A percentile compares a stretch with the other conserved stretches of the same genome.
Evolutionary conservation across 768 basidiomycete species (phyloP).

Genomic region (Lentinus brumalis): DNA sequence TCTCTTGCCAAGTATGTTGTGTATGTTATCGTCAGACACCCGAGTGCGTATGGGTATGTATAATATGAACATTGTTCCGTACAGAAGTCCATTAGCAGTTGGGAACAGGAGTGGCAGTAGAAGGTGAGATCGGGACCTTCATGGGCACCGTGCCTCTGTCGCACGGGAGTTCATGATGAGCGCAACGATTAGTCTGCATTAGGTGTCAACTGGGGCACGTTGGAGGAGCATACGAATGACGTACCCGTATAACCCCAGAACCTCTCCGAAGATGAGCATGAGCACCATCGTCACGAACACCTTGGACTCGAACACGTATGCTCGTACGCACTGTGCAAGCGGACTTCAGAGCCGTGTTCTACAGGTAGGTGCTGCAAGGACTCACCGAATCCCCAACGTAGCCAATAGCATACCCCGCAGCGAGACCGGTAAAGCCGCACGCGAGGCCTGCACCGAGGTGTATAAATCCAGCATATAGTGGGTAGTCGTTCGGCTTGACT

Average conservation of each 20-base stretch:
- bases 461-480: conserved; percentile 84
- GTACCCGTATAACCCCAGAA: conserved; percentile 85
- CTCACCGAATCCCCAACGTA: conserved; percentile 90
- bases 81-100: conserved; percentile 2
- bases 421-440: conserved; percentile 88
- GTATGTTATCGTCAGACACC: neutral
- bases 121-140: neutral
- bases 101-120: neutral
- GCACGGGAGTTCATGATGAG: conserved; percentile 89
- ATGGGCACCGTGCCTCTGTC: conserved; percentile 35
- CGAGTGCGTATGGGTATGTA: conserved; percentile 10
- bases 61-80: conserved; percentile 6
- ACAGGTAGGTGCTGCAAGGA: conserved; percentile 7
- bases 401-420: conserved; percentile 95
- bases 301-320: conserved; percentile 87
- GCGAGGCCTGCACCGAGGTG: conserved; percentile 92
- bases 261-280: conserved; percentile 91
- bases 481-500: conserved; percentile 73
- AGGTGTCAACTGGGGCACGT: neutral
- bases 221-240: conserved; percentile 25
- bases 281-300: conserved; percentile 97
- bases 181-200: conserved; percentile 74
- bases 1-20: neutral
- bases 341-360: neutral
- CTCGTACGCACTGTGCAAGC: conserved; percentile 73